Percentiles rank a stretch among this genome's conserved stretches.
phyloP scores from a whole-genome alignment of 371 early-diverging fungal species.

The Encephalitozoon hellem region DNA sequence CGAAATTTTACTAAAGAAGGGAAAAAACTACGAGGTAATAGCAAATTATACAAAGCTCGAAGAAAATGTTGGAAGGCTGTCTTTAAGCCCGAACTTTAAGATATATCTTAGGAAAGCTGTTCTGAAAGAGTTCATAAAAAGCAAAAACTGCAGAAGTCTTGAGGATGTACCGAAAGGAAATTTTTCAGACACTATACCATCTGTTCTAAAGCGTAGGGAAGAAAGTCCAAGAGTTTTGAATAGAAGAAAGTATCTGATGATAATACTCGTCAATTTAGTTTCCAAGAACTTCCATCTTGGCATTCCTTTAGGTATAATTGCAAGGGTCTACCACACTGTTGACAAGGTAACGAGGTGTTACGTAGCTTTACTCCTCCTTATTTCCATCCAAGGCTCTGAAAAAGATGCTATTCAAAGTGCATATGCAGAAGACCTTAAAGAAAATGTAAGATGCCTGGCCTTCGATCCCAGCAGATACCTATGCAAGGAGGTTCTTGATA shows the following conservation, averaged over 20 bases:
- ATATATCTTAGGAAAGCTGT: not conserved
- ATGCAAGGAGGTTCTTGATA: not conserved
- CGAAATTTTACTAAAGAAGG: not conserved
- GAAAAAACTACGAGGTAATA: not conserved
- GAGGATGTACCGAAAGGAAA: not conserved
- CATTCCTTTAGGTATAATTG: not conserved
- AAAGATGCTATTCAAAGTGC: not conserved
- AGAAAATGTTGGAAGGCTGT: not conserved
- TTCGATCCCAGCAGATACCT: not conserved
- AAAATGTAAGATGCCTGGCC: not conserved
- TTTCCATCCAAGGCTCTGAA: not conserved
- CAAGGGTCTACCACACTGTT: not conserved
- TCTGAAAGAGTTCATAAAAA: not conserved
- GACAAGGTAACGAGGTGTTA: not conserved
- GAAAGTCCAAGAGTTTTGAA: not conserved
- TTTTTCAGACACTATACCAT: not conserved
- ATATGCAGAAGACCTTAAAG: not conserved
- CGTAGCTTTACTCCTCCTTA: not conserved
- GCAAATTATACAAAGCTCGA: not conserved
- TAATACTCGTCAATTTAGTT: not conserved
- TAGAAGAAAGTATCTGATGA: not conserved
- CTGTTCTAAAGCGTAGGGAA: not conserved
- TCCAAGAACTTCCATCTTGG: not conserved
- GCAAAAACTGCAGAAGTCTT: not conserved
- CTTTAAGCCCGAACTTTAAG: not conserved